phyloP scores from a whole-genome alignment of 2,329 filamentous ascomycete genomes.

The Sclerotinia sclerotiorum region DNA sequence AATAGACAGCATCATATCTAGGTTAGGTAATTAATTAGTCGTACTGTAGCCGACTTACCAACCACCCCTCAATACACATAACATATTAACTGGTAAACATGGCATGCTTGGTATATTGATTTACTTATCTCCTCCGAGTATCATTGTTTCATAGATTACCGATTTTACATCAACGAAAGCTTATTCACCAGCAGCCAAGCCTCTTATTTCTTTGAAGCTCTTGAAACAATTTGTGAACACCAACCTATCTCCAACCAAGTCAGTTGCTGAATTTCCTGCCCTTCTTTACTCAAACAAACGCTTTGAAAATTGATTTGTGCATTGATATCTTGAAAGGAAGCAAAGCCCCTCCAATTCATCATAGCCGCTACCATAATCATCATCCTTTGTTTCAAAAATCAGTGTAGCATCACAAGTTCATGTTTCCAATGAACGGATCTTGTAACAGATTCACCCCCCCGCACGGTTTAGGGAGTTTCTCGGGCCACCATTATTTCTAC shows the following conservation, averaged over 20 bases:
- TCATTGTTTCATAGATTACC: background rate
- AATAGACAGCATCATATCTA: background rate
- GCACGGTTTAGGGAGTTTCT: conserved; percentile 7
- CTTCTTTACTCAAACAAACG: background rate
- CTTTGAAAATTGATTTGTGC: conserved; percentile 1
- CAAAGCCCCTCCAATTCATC: background rate
- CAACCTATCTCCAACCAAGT: background rate
- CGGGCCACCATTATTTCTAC: background rate
- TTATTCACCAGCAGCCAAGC: background rate
- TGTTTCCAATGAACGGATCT: conserved; percentile 17
- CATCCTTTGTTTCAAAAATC: conserved; percentile 22
- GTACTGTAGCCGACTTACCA: background rate
- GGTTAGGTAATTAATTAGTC: background rate
- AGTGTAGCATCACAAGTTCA: background rate
- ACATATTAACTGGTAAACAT: background rate
- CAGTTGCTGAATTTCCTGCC: background rate
- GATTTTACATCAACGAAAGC: background rate
- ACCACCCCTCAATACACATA: background rate
- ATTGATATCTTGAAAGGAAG: conserved; percentile 1
- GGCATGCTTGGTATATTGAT: background rate
- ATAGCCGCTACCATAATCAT: conserved; percentile 8
- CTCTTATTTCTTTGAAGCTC: background rate
- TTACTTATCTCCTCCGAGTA: background rate
- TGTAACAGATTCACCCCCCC: conserved; percentile 18
- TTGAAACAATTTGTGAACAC: background rate